These are phyloP conservation scores for Boletus rufocinnamomeus DNA, from an alignment of 768 basidiomycete species.

Conservation along the genomic window DNA sequence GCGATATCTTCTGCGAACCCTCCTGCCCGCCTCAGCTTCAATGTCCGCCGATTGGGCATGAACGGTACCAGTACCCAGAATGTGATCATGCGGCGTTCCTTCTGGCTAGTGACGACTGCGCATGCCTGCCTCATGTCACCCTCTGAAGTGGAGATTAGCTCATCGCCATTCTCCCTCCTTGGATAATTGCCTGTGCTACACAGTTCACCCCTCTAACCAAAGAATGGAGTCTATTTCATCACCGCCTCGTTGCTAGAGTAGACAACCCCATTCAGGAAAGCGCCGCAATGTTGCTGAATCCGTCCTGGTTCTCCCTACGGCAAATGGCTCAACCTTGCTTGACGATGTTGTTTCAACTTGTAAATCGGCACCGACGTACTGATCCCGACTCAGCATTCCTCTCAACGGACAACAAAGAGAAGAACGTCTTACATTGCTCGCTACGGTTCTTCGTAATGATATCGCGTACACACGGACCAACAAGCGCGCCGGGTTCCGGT, in stretches of 20 bases:
- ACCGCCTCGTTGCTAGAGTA: slow-evolving; percentile 26
- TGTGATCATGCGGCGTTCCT: slow-evolving; percentile 21
- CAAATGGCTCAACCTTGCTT: slow-evolving; percentile 9
- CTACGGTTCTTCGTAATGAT: not conserved
- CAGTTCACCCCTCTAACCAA: slow-evolving; percentile 11
- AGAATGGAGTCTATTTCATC: slow-evolving; percentile 34
- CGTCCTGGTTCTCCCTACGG: slow-evolving; percentile 31
- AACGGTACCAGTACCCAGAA: slow-evolving; percentile 9
- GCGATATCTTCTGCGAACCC: slow-evolving; percentile 11
- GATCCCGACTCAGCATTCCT: slow-evolving; percentile 17
- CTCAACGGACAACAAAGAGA: not conserved
- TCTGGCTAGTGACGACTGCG: slow-evolving; percentile 3
- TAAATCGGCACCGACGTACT: slow-evolving; percentile 24
- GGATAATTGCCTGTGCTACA: slow-evolving; percentile 12
- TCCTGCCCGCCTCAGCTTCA: slow-evolving; percentile 6
- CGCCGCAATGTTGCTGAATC: slow-evolving; percentile 18
- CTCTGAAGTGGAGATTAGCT: slow-evolving; percentile 15
- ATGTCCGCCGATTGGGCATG: slow-evolving; percentile 19
- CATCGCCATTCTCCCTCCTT: slow-evolving; percentile 22
- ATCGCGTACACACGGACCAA: not conserved
- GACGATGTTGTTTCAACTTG: slow-evolving; percentile 3
- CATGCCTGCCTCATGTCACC: slow-evolving; percentile 24
- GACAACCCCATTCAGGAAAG: slow-evolving; percentile 23
- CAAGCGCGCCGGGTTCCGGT: slow-evolving; percentile 15
- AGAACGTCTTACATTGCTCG: not conserved